Base-by-base conservation (phyloP, 2,329 filamentous ascomycete genomes). In the Aspergillus proliferans region DNA sequence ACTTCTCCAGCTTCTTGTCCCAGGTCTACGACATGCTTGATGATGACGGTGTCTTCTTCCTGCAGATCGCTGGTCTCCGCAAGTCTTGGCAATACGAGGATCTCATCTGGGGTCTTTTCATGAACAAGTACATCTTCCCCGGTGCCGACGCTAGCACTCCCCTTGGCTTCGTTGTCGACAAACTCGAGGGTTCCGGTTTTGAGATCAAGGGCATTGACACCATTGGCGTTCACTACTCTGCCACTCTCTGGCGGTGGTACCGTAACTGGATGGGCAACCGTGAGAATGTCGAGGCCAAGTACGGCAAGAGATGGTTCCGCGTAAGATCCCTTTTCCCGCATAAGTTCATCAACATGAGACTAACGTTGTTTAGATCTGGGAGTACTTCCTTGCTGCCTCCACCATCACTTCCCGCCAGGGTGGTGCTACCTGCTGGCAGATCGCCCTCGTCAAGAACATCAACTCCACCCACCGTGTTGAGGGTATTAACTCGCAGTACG, bases 121-220 rank as follows among this genome's bases (percentile, higher is more conserved):
- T 97, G 90, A 97, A 97, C 85, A 96, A 95, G 78, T 95, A 97
- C 73, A 80, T 97, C 70, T 97, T 97, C 82, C 93, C 91, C 30
- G 93, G 93, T 68, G 93, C 93, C 46, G 93, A 97, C 68, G 93
- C 93, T 46, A 95, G 88, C 40, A 95, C 90, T 50, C 93, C 93
- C 46, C 83, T 98, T 44, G 89, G 88, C 59, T 93, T 85, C 73
- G 88, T 93, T 62, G 78, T 95, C 60, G 83, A 89, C 71, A 84
- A 83, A 66, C 81, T 96, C 18, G 93, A 98, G 76, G 84, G 81
- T 49, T 86, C 87, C 55, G 89, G 89, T 34, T 94, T 89, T 62
- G 93, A 97, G 73, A 76, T 97, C 70, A 97, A 96, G 84, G 77
- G 78, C 59, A 76, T 95, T 56, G 93, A 98, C 70, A 97, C 92